Evolutionary conservation across 257 asterid genomes (phyloP).

Genomic region (Phtheirospermum japonicum): DNA sequence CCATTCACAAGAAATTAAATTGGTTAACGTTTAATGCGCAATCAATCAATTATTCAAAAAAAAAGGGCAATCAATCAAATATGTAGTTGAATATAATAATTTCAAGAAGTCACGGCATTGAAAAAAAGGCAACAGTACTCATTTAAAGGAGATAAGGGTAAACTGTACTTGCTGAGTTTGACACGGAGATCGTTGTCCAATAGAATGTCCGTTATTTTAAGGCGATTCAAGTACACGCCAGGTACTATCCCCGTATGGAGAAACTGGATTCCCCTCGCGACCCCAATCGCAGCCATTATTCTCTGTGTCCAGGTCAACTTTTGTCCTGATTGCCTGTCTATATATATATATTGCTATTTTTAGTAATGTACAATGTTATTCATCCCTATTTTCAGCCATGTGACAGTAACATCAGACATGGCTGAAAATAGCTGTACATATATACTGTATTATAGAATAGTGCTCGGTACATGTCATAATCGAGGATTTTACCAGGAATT

Average conservation of each 20-base stretch:
- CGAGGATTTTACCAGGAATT: conserved; percentile 50
- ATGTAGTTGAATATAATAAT: background rate
- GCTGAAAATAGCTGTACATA: no score
- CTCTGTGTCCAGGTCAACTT: conserved; percentile 67
- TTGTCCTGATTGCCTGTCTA: conserved; percentile 37
- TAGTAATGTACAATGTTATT: no score
- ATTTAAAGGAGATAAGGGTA: conserved; percentile 18
- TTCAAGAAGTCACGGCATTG: background rate
- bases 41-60: no score
- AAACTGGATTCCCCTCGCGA: no score
- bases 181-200: conserved; percentile 63
- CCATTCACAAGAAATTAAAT: no score
- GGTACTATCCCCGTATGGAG: conserved; percentile 82
- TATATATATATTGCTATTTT: no score
- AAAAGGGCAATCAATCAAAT: background rate
- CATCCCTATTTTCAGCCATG: no score
- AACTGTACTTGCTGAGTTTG: conserved; percentile 69
- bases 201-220: conserved; percentile 68
- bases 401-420: no score
- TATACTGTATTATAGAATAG: no score
- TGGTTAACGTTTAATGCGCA: background rate
- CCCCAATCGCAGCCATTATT: conserved; percentile 65
- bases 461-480: no score
- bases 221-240: conserved; percentile 59
- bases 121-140: background rate